Evolutionary conservation across 768 basidiomycete species (phyloP), one percentile per base, ranked within the genome.

Genomic region (Tricholoma saponaceum): DNA sequence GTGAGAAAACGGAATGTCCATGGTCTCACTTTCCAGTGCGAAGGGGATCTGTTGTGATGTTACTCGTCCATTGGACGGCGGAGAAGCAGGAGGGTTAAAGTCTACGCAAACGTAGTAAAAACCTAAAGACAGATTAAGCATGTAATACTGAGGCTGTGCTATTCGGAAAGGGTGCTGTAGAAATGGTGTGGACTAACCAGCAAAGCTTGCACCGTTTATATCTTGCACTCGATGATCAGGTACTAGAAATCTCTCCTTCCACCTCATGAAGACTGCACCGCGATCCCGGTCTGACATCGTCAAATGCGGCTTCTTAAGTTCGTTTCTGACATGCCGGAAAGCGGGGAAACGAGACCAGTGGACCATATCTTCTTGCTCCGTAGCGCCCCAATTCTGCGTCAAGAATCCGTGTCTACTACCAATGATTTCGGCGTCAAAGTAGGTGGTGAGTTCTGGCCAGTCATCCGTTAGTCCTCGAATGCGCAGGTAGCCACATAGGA

Each of bases 41-140:
- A 63, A 68, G 52, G 78, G 74, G 33, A 69, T 70, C 6, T 72
- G 68, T 50, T 76, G 72, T 12, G 76, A 65, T 26, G 74, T 62
- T 51, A 64, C 71, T 13, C 64, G 59, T 47, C 59, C 23, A 49
- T 46, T 62, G 18, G 58, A 33, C 28, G 73, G 61, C 20, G 74
- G 67, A 10, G 73, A 67, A 30, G 79, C 71, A 16, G 81, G 78
- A 4, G 92, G 89, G 64, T 89, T 90, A 68, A 95, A 90, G 69
- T 97, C 95, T 41, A 97, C 90, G 69, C 94, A 92, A 56, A 95
- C 90, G 65, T 94, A 96, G 74, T 95, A 97, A 74, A 97, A 95
- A 30, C 93, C 95, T 89, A 56, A 5, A 54, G 18, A 57, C 58
- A 57, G 50, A 43, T 33, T 64, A 64, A 44, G 67, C 47, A 67